Percentiles rank a stretch among this genome's conserved stretches.
These are phyloP conservation scores for Colletotrichum tanaceti DNA, from an alignment of 2,329 filamentous ascomycete genomes.

Conservation along the genomic window DNA sequence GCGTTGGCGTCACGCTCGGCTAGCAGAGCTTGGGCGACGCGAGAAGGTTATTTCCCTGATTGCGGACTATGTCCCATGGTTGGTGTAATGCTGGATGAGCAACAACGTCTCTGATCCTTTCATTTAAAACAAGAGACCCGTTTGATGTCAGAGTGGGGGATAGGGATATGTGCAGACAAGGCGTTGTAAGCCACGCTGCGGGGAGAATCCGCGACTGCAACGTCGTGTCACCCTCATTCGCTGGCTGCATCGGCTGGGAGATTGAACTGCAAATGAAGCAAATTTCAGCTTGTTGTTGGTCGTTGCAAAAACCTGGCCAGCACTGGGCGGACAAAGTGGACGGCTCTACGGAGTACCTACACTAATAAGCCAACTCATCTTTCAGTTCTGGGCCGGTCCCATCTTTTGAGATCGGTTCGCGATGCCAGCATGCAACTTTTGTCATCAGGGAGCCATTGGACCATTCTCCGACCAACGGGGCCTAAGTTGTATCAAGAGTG, in stretches of 20 bases:
- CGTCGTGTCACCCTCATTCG: slow-evolving; percentile 33
- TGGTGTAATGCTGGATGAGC: slow-evolving; percentile 31
- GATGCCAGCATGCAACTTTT: slow-evolving; percentile 13
- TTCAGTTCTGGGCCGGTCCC: slow-evolving; percentile 2
- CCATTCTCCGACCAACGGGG: slow-evolving; percentile 9
- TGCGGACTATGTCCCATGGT: slow-evolving; percentile 32
- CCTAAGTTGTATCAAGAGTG: slow-evolving; percentile 16
- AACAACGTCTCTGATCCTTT: slow-evolving; percentile 34
- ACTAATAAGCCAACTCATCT: neutral
- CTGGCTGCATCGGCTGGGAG: slow-evolving; percentile 26
- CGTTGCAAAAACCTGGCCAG: slow-evolving; percentile 10
- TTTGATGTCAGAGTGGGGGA: slow-evolving; percentile 40
- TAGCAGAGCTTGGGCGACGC: slow-evolving; percentile 27
- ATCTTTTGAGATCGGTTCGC: slow-evolving; percentile 3
- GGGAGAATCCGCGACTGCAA: slow-evolving; percentile 39
- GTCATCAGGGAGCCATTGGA: slow-evolving; percentile 8
- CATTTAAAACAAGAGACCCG: slow-evolving; percentile 37
- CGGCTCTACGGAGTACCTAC: too few relatives aligned
- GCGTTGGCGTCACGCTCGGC: slow-evolving; percentile 31
- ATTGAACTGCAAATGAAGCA: slow-evolving; percentile 40
- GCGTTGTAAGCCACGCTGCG: slow-evolving; percentile 22
- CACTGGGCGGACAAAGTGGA: slow-evolving; percentile 2
- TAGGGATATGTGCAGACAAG: slow-evolving; percentile 29
- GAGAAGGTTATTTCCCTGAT: slow-evolving; percentile 38
- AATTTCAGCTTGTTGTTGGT: slow-evolving; percentile 14